phyloP scores from a whole-genome alignment of 2,329 filamentous ascomycete genomes.

The Fusarium citri region DNA sequence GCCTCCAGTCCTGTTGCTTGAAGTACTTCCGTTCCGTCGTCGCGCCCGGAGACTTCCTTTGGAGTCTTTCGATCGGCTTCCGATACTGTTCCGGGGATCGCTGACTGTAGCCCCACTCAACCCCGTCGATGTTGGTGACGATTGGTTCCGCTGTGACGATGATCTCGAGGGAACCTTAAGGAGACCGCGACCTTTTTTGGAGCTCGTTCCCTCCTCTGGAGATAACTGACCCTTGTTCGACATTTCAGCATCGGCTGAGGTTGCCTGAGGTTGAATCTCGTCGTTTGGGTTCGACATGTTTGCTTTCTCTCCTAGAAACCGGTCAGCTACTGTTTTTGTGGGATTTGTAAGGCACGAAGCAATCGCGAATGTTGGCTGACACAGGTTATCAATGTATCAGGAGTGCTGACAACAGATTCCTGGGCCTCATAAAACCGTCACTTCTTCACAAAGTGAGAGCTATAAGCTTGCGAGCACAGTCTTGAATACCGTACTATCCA shows the following conservation, averaged over 20 bases:
- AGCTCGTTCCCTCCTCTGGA: slow-evolving; percentile 56
- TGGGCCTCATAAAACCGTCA: neutral
- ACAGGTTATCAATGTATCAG: neutral
- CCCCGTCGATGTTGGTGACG: slow-evolving; percentile 69
- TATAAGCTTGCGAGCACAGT: neutral
- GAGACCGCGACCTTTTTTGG: slow-evolving; percentile 64
- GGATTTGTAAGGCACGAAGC: slow-evolving; percentile 4
- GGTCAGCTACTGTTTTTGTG: slow-evolving; percentile 35
- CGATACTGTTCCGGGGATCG: slow-evolving; percentile 71
- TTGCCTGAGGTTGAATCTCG: slow-evolving; percentile 52
- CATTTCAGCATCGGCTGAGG: slow-evolving; percentile 52
- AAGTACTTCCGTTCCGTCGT: slow-evolving; percentile 74
- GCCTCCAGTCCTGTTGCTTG: slow-evolving; percentile 70
- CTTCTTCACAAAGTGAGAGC: neutral
- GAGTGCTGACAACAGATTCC: neutral
- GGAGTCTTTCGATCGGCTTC: slow-evolving; percentile 73
- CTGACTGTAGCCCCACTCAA: slow-evolving; percentile 70
- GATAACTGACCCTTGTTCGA: slow-evolving; percentile 57
- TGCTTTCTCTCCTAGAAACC: slow-evolving; percentile 39
- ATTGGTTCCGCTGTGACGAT: slow-evolving; percentile 69
- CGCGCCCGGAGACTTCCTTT: slow-evolving; percentile 72
- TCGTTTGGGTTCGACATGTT: slow-evolving; percentile 50
- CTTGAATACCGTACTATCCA: slow-evolving; percentile 1
- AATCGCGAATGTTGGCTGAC: slow-evolving; percentile 12
- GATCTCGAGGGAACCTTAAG: slow-evolving; percentile 71